phyloP scores from a whole-genome alignment of 2,329 filamentous ascomycete species.

The Neurospora sp. region DNA sequence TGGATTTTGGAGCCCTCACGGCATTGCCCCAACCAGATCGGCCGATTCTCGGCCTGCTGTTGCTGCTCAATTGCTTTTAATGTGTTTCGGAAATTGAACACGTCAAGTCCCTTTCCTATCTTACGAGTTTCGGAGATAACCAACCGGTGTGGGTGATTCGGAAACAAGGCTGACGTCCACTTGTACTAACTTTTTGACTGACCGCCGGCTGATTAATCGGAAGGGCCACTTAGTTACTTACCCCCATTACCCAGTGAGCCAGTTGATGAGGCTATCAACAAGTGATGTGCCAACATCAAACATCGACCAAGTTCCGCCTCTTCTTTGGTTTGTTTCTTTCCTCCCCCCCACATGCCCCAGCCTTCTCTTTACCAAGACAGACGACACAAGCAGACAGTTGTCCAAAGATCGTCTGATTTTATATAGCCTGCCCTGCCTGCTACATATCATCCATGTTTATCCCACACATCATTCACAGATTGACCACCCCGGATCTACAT shows the following conservation, averaged over 20 bases:
- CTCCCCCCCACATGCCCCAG: background rate
- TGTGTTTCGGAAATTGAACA: background rate
- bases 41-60: background rate
- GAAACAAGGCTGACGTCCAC: background rate
- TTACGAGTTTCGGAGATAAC: background rate
- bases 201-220: background rate
- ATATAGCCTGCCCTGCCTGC: background rate
- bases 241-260: background rate
- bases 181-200: background rate
- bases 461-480: background rate
- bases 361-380: background rate
- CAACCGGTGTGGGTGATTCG: background rate
- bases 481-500: background rate
- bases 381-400: background rate
- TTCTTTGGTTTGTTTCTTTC: background rate
- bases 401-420: background rate
- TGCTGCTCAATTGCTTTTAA: background rate
- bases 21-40: background rate
- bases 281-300: background rate
- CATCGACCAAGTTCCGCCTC: background rate
- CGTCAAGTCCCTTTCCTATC: background rate
- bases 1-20: background rate
- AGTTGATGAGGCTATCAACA: background rate
- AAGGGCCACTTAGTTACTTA: background rate
- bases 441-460: background rate